Percentiles rank a stretch among this genome's conserved stretches.
Conservation (phyloP, 2,329 filamentous ascomycete species). For the Phialocephala subalpina region DNA sequence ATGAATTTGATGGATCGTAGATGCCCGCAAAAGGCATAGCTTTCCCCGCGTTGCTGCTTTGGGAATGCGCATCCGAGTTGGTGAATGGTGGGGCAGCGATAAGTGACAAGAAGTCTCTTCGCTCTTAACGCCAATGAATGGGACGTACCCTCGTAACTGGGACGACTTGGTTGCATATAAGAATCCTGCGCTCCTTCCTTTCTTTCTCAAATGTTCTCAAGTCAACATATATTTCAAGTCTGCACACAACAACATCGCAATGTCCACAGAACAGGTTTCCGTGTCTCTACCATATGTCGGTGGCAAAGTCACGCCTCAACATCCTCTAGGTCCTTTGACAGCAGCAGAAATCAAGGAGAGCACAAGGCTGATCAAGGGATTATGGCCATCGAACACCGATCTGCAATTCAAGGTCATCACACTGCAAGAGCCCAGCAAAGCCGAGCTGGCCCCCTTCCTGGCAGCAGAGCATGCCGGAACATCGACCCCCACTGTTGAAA, state of each 20-base stretch:
- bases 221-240: not conserved
- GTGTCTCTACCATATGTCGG: slow-evolving; percentile 37
- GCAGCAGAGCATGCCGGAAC: slow-evolving; percentile 54
- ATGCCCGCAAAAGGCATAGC: not conserved
- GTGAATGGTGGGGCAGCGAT: slow-evolving; percentile 28
- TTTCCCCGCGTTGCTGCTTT: slow-evolving; percentile 33
- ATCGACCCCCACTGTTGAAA: slow-evolving; percentile 51
- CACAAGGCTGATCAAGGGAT: slow-evolving; percentile 55
- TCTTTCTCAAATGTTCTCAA: not conserved
- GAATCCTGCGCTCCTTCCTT: not conserved
- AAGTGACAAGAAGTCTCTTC: not conserved
- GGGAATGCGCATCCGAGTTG: slow-evolving; percentile 34
- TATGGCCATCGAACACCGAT: slow-evolving; percentile 62
- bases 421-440: slow-evolving; percentile 64
- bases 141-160: not conserved
- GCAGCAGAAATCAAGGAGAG: slow-evolving; percentile 63
- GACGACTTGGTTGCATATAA: slow-evolving; percentile 14
- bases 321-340: slow-evolving; percentile 67
- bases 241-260: slow-evolving; percentile 6
- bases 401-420: slow-evolving; percentile 70
- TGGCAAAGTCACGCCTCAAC: slow-evolving; percentile 43
- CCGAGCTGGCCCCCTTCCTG: slow-evolving; percentile 58
- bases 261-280: slow-evolving; percentile 38
- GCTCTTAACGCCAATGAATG: not conserved
- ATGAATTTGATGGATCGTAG: not conserved